Conservation (phyloP, 2,329 filamentous ascomycete species). For the Nectriaceae sp. region DNA sequence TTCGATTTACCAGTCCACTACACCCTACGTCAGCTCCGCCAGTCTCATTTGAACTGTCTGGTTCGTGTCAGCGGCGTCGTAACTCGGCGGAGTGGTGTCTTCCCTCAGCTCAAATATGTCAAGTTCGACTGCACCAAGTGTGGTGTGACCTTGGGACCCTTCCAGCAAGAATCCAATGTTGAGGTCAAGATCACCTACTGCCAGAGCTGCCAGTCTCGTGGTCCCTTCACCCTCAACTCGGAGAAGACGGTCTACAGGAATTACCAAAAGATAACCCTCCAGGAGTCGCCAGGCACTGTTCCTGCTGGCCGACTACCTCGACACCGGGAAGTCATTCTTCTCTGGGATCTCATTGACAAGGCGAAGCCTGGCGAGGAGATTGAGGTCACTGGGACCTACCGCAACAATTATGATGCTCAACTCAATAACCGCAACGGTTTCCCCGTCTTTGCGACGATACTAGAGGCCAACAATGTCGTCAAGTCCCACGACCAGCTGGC, state of each 20-base stretch:
- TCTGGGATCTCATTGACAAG: constrained; percentile 95
- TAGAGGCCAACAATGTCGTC: constrained; percentile 96
- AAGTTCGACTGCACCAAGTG: constrained; percentile 98
- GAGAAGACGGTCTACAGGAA: constrained; percentile 99
- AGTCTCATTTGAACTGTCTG: constrained; percentile 93
- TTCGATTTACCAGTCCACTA: constrained; percentile 93
- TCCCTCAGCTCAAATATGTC: constrained; percentile 97
- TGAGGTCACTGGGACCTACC: constrained; percentile 94
- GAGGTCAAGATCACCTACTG: constrained; percentile 97
- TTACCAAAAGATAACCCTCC: constrained; percentile 95
- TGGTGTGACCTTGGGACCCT: constrained; percentile 86
- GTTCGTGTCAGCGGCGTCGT: constrained; percentile 95
- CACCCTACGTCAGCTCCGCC: constrained; percentile 90
- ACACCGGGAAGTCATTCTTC: constrained; percentile 88
- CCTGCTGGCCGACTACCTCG: constrained; percentile 92
- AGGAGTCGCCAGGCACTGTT: constrained; percentile 96
- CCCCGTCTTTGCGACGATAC: constrained; percentile 94
- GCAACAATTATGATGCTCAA: constrained; percentile 97
- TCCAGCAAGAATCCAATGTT: constrained; percentile 94
- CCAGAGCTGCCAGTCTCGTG: constrained; percentile 92
- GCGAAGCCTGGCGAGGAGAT: constrained; percentile 98
- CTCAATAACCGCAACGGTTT: constrained; percentile 99
- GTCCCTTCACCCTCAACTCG: constrained; percentile 92
- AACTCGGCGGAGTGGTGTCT: constrained; percentile 90
- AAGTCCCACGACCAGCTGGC: constrained; percentile 97